Conservation (phyloP, 148 eudicot genomes). For the Talinum fruticosum region DNA sequence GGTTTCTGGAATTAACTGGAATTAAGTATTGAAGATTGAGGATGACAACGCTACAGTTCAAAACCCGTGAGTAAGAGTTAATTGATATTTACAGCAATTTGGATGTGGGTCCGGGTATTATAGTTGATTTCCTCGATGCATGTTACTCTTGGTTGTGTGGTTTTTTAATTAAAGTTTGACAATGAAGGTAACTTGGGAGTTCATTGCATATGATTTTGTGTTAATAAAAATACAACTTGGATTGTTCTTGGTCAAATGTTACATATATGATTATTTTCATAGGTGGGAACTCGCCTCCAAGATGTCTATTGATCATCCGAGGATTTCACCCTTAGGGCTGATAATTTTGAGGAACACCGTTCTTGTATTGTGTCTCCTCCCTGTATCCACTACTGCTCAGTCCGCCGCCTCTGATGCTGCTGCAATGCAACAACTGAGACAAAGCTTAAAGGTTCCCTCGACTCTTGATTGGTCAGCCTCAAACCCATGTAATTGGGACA, state of each 20-base stretch:
- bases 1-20: not conserved
- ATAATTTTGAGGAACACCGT: conserved; percentile 13
- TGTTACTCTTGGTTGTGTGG: not conserved
- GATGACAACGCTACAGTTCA: not conserved
- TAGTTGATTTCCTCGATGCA: not conserved
- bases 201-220: not conserved
- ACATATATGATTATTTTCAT: conserved; percentile 12
- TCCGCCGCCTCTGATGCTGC: conserved; percentile 40
- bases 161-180: not conserved
- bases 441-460: conserved; percentile 40
- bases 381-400: conserved; percentile 19
- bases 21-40: not conserved
- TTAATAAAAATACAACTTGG: not conserved
- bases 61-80: not conserved
- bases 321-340: conserved; percentile 15
- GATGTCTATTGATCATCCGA: conserved; percentile 25
- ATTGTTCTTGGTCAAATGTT: not conserved
- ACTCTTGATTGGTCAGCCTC: conserved; percentile 45
- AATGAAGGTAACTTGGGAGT: not conserved
- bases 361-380: conserved; percentile 23
- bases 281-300: conserved; percentile 19
- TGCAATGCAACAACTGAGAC: conserved; percentile 54
- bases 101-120: no score
- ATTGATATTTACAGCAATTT: not conserved
- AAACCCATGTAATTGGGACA: conserved; percentile 58